These are phyloP conservation scores for Falciphora oryzae DNA, from an alignment of 2,329 filamentous ascomycete species.

Conservation along the genomic window DNA sequence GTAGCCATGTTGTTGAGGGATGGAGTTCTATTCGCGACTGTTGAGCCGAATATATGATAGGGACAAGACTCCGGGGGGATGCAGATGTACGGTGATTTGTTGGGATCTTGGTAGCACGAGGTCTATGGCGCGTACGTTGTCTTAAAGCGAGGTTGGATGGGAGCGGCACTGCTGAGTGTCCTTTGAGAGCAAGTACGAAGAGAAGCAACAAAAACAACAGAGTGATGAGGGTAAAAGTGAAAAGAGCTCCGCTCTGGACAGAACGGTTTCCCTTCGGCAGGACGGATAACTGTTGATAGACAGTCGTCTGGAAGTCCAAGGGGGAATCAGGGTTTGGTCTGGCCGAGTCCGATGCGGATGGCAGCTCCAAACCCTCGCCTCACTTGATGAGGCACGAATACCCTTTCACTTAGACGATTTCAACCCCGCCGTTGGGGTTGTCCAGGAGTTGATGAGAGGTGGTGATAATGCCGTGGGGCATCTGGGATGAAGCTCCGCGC, in stretches of 20 bases:
- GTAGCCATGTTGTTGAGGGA: not conserved
- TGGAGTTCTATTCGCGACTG: not conserved
- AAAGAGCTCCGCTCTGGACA: not conserved
- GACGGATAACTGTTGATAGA: not conserved
- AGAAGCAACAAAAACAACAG: not conserved
- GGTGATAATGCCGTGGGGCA: not conserved
- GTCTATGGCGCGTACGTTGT: not conserved
- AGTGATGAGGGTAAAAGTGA: not conserved
- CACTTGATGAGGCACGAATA: constrained; percentile 20
- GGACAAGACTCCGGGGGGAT: no score
- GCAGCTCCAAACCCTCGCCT: constrained; percentile 8
- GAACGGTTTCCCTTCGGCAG: not conserved
- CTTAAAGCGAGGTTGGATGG: no score
- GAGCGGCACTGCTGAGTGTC: no score
- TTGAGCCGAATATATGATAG: not conserved
- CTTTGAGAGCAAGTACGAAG: not conserved
- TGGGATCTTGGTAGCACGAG: not conserved
- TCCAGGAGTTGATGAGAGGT: constrained; percentile 18
- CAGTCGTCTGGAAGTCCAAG: not conserved
- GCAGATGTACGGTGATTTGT: not conserved
- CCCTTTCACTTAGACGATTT: constrained; percentile 30
- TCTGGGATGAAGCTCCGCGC: not conserved
- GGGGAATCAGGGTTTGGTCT: not conserved
- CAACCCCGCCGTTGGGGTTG: constrained; percentile 50
- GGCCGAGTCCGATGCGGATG: not conserved